Conservation (phyloP, 2,329 filamentous ascomycete genomes). For the Beauveria bassiana region DNA sequence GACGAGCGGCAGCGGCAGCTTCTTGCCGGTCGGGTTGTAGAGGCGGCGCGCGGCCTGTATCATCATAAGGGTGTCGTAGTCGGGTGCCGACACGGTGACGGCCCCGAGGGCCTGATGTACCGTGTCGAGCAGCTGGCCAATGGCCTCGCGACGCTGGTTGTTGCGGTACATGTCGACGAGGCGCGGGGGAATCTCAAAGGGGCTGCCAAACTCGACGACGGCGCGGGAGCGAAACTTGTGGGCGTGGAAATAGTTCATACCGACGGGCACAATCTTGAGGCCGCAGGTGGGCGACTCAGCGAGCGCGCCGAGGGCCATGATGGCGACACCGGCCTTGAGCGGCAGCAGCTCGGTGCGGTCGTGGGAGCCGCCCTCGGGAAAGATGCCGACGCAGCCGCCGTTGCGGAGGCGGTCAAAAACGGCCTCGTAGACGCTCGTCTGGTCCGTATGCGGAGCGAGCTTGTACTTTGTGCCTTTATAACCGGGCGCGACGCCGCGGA, state of each 20-base stretch:
- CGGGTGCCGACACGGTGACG: slow-evolving; percentile 85
- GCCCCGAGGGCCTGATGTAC: slow-evolving; percentile 79
- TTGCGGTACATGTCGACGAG: slow-evolving; percentile 78
- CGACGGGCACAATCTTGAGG: slow-evolving; percentile 89
- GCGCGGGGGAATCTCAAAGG: slow-evolving; percentile 75
- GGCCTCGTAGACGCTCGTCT: slow-evolving; percentile 86
- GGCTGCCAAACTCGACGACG: slow-evolving; percentile 88
- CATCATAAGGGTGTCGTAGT: slow-evolving; percentile 94
- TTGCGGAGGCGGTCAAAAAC: slow-evolving; percentile 77
- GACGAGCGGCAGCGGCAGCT: slow-evolving; percentile 82
- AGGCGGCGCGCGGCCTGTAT: slow-evolving; percentile 89
- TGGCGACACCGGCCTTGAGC: slow-evolving; percentile 91
- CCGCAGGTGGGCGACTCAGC: slow-evolving; percentile 80
- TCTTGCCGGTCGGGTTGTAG: slow-evolving; percentile 92
- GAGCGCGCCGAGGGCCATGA: slow-evolving; percentile 91
- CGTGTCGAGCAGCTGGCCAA: slow-evolving; percentile 75
- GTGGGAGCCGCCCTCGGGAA: slow-evolving; percentile 93
- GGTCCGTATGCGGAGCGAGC: slow-evolving; percentile 85
- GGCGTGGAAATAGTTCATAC: slow-evolving; percentile 99
- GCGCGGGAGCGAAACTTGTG: slow-evolving; percentile 97
- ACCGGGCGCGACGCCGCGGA: slow-evolving; percentile 47
- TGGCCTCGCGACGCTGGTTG: slow-evolving; percentile 78
- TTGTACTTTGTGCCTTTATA: slow-evolving; percentile 79
- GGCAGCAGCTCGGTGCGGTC: slow-evolving; percentile 87
- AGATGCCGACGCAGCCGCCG: slow-evolving; percentile 90